These are phyloP conservation scores for Daldinia sp. DNA, from an alignment of 2,329 filamentous ascomycete genomes.

Conservation along the genomic window DNA sequence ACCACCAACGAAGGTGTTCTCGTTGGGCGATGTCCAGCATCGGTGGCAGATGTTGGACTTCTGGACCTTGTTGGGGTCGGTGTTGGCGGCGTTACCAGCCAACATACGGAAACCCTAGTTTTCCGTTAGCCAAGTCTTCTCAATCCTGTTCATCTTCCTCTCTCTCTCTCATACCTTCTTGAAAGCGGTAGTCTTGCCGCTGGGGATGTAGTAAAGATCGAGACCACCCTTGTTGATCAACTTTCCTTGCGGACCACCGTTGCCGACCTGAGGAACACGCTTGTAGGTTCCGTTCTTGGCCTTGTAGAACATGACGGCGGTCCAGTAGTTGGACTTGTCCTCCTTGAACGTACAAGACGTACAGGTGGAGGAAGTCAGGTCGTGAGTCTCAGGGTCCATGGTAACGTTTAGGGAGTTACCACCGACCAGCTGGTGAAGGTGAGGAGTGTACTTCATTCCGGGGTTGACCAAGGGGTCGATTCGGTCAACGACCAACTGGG, in stretches of 20 bases:
- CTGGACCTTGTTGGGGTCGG: slow-evolving; percentile 55
- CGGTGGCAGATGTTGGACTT: slow-evolving; percentile 60
- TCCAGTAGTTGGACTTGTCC: slow-evolving; percentile 63
- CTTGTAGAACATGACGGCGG: slow-evolving; percentile 61
- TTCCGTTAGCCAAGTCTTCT: neutral
- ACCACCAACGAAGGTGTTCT: slow-evolving; percentile 61
- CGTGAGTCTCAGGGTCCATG: slow-evolving; percentile 56
- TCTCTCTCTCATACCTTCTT: slow-evolving; percentile 50
- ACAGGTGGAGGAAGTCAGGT: slow-evolving; percentile 56
- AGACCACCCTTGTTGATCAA: slow-evolving; percentile 59
- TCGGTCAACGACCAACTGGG: slow-evolving; percentile 61
- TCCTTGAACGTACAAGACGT: slow-evolving; percentile 59
- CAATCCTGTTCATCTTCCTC: neutral
- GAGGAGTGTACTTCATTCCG: slow-evolving; percentile 58
- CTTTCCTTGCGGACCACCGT: slow-evolving; percentile 59
- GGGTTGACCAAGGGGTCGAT: slow-evolving; percentile 61
- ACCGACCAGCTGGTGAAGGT: slow-evolving; percentile 62
- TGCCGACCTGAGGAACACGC: slow-evolving; percentile 59
- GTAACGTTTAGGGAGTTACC: slow-evolving; percentile 60
- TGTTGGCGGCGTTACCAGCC: slow-evolving; percentile 59
- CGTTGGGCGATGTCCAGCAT: slow-evolving; percentile 61
- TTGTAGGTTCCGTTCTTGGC: slow-evolving; percentile 58
- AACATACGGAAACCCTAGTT: slow-evolving; percentile 61
- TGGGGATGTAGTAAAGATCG: slow-evolving; percentile 60
- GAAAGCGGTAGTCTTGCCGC: slow-evolving; percentile 58